Evolutionary conservation across 1,284 basidiomycete species (phyloP).

Genomic region (Agroathelia rolfsii): DNA sequence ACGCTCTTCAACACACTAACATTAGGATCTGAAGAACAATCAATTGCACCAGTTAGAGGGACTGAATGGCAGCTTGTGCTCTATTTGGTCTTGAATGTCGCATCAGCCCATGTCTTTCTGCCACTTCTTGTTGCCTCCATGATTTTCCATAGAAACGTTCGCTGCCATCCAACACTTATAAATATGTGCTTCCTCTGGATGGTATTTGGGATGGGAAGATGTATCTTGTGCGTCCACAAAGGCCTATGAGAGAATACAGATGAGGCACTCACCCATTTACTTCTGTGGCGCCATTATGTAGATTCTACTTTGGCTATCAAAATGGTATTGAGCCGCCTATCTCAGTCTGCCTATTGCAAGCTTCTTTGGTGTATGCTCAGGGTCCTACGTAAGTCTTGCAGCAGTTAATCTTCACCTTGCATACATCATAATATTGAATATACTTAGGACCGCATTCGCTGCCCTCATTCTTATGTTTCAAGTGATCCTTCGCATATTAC

Average conservation of each 20-base stretch:
- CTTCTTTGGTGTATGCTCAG: conserved; percentile 36
- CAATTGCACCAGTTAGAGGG: too few species aligned
- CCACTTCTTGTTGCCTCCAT: conserved; percentile 33
- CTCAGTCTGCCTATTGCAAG: conserved; percentile 34
- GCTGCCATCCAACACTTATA: conserved; percentile 37
- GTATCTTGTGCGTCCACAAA: conserved; percentile 9
- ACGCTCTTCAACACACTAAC: too few species aligned
- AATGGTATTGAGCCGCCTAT: conserved; percentile 34
- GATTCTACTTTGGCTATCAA: conserved; percentile 29
- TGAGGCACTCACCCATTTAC: conserved; percentile 16
- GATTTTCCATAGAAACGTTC: conserved; percentile 27
- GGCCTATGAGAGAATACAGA: conserved; percentile 1
- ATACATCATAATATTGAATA: background rate
- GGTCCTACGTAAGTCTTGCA: conserved; percentile 34
- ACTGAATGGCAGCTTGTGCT: conserved; percentile 28
- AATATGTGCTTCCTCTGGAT: conserved; percentile 35
- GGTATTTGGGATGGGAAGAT: conserved; percentile 27
- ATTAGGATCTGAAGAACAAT: too few species aligned
- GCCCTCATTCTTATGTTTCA: conserved; percentile 34
- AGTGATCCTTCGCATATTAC: conserved; percentile 14
- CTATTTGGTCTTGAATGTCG: conserved; percentile 38
- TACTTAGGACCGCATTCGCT: conserved; percentile 28
- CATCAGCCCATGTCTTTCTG: conserved; percentile 37
- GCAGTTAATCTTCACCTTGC: conserved; percentile 1
- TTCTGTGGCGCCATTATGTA: conserved; percentile 22